Evolutionary conservation across 164 flowering plant species (phyloP), one percentile per base, ranked within the genome.

Genomic region (Houttuynia cordata): DNA sequence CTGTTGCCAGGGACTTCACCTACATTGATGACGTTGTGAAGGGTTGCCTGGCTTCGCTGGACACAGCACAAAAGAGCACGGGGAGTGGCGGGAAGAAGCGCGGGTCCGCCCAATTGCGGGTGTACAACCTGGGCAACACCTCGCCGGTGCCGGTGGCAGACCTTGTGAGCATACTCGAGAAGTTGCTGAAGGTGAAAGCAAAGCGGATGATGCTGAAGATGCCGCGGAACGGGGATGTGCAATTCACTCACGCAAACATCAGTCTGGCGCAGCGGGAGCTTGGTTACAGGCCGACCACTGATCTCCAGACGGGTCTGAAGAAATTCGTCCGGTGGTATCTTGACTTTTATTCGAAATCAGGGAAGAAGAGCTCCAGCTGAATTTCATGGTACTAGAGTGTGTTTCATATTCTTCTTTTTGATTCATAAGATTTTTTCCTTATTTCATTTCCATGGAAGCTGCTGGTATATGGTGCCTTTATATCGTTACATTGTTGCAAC

Each of bases 201-300:
- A 88, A 91, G 61, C 78, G 78, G 67, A 67, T 61, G 40, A 70
- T 86, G 61, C 62, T 84, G 83, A 84, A 80, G 77, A 70, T 91
- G 91, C 97, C 97, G 0, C 71, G 91, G 56, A 91, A 91, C 73
- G 97, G 97, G 51, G 97, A 91, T 77, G 97, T 91, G 66, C 93
- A 70, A 53, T 91, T 82, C 63, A 91, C 97, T 0, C 97, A 91
- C 62, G 97, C 97, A 0, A 91, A 91, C 58, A 88, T 88, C 61
- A 88, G 87, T 57, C 77, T 57, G 20, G 97, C 97, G 18, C 85
- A 81, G 69, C 75, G 73, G 66, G 94, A 91, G 71, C 80, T 91
- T 41, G 85, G 91, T 15, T 91, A 91, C 70, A 86, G 83, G 79
- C 96, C 97, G 52, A 76, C 90, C 0, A 91, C 94, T 2, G 94